phyloP scores from a whole-genome alignment of 2,329 filamentous ascomycete species.

The Aspergillus tamarii region DNA sequence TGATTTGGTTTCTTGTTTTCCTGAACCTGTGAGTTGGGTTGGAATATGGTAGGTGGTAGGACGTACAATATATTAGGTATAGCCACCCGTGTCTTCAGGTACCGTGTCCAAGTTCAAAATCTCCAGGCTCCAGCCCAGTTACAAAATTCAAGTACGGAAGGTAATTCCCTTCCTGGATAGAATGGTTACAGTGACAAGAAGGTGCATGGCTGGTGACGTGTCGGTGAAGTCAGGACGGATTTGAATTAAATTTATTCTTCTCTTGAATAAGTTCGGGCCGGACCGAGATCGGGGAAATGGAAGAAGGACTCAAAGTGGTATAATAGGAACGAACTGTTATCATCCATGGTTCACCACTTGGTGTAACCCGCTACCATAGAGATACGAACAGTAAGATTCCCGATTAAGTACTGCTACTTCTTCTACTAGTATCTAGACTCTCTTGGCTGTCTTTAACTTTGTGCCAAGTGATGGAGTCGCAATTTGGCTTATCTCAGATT shows the following conservation, averaged over 20 bases:
- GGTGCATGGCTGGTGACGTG: background rate
- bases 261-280: conserved; percentile 1
- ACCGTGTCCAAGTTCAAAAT: too few relatives aligned
- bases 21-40: too few relatives aligned
- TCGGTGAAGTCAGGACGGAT: background rate
- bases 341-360: background rate
- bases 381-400: background rate
- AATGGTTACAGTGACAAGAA: background rate
- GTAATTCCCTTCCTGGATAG: too few relatives aligned
- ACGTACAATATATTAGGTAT: too few relatives aligned
- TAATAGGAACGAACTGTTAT: background rate
- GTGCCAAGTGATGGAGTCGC: background rate
- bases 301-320: too few relatives aligned
- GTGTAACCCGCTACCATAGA: background rate
- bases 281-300: background rate
- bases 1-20: too few relatives aligned
- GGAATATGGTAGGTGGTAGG: too few relatives aligned
- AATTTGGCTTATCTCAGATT: background rate
- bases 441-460: background rate
- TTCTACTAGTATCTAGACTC: background rate
- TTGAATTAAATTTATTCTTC: background rate
- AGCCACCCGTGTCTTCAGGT: too few relatives aligned
- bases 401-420: background rate
- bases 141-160: too few relatives aligned
- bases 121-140: too few relatives aligned